These are phyloP conservation scores for Drechmeria coniospora DNA, from an alignment of 2,329 filamentous ascomycete genomes.

Conservation along the genomic window DNA sequence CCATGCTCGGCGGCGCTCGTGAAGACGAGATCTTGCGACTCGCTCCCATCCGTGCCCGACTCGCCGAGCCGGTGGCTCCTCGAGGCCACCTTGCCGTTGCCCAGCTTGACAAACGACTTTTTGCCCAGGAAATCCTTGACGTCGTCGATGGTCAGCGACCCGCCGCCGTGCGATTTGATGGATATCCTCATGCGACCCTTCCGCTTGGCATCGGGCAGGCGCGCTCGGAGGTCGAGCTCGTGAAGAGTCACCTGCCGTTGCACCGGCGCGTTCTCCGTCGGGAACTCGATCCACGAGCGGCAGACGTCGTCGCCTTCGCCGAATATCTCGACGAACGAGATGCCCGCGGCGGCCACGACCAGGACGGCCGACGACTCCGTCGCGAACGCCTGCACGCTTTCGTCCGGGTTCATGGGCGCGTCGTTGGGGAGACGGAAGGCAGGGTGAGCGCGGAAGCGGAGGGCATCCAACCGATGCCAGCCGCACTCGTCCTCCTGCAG, in stretches of 20 bases:
- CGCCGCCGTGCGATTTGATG: constrained; percentile 63
- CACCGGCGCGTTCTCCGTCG: constrained; percentile 42
- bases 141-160: constrained; percentile 63
- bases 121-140: constrained; percentile 57
- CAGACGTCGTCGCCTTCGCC: constrained; percentile 69
- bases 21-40: constrained; percentile 59
- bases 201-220: constrained; percentile 56
- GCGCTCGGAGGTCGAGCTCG: constrained; percentile 57
- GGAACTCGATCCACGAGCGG: constrained; percentile 67
- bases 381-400: constrained; percentile 73
- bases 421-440: constrained; percentile 79
- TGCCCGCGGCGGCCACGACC: constrained; percentile 63
- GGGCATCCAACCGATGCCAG: constrained; percentile 80
- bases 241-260: constrained; percentile 60
- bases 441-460: constrained; percentile 81
- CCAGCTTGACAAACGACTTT: constrained; percentile 56
- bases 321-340: constrained; percentile 75
- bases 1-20: constrained; percentile 51
- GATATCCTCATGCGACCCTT: constrained; percentile 56
- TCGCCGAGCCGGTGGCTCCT: constrained; percentile 59
- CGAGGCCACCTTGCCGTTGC: constrained; percentile 55
- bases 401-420: constrained; percentile 44
- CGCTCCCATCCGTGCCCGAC: constrained; percentile 54
- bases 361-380: constrained; percentile 64
- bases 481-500: constrained; percentile 67